These are phyloP conservation scores for Mallotus japonicus DNA, from an alignment of 441 rosid genomes.

Conservation along the genomic window DNA sequence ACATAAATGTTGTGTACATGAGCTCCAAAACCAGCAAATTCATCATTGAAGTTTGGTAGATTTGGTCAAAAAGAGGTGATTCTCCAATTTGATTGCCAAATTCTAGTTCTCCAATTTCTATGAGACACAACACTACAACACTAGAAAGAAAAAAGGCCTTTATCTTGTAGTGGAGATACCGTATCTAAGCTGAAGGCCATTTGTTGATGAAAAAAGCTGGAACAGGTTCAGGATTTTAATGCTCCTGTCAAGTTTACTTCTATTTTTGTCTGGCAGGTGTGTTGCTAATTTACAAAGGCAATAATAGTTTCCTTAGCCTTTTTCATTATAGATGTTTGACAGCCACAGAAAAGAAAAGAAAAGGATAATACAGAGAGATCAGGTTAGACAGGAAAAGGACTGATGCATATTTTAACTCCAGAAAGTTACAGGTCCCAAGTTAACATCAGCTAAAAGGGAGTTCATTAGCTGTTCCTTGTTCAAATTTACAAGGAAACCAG, in stretches of 20 bases:
- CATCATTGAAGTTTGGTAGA: too few species aligned
- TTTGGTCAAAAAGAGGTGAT: too few species aligned
- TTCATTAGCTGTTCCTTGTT: not conserved
- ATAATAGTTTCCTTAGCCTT: not conserved
- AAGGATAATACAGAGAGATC: not conserved
- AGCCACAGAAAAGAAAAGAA: constrained; percentile 7
- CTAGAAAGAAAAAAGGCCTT: too few species aligned
- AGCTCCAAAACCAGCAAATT: too few species aligned
- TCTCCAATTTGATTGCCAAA: too few species aligned
- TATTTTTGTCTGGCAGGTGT: not conserved
- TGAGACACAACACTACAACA: too few species aligned
- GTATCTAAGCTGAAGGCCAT: not conserved
- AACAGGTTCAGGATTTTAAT: not conserved
- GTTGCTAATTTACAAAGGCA: not conserved
- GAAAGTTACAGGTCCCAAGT: constrained; percentile 9
- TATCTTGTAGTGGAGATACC: not conserved
- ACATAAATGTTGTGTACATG: too few species aligned
- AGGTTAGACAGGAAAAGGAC: not conserved
- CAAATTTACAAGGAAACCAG: not conserved
- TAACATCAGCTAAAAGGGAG: not conserved
- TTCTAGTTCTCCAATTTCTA: too few species aligned
- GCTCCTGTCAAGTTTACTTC: not conserved
- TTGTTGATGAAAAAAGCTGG: not conserved
- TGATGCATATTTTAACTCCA: not conserved
- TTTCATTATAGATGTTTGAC: not conserved